These are phyloP conservation scores for Buxus sempervirens DNA, from an alignment of 164 flowering plant genomes.

Conservation along the genomic window DNA sequence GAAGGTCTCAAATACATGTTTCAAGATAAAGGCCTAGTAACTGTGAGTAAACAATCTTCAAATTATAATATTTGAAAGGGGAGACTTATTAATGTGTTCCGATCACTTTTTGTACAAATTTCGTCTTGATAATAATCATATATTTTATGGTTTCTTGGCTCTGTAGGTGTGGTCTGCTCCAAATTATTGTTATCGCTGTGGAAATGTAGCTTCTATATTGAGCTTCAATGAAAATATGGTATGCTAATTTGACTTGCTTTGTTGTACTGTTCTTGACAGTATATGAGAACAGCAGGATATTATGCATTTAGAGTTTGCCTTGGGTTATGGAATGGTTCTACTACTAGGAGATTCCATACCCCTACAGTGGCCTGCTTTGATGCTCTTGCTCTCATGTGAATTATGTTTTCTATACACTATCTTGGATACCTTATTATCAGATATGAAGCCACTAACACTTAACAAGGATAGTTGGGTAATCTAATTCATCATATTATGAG, in stretches of 20 bases:
- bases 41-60: slow-evolving; percentile 48
- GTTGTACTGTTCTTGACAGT: background rate
- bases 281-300: background rate
- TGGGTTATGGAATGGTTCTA: too few species aligned
- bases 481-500: too few species aligned
- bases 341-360: too few species aligned
- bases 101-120: background rate
- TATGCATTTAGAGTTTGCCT: background rate
- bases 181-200: slow-evolving; percentile 97
- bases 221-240: slow-evolving; percentile 86
- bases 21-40: slow-evolving; percentile 98
- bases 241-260: background rate
- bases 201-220: slow-evolving; percentile 97
- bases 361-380: too few species aligned
- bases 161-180: slow-evolving; percentile 98
- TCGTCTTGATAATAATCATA: background rate
- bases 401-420: too few species aligned
- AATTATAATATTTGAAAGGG: too few species aligned
- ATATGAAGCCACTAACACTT: too few species aligned
- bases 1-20: slow-evolving; percentile 99
- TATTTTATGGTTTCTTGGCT: slow-evolving; percentile 17
- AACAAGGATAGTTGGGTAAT: too few species aligned
- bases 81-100: background rate
- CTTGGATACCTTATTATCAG: background rate
- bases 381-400: too few species aligned